A percentile compares a stretch with the other conserved stretches of the same genome.
phyloP scores from a whole-genome alignment of 2,329 filamentous ascomycete species.

The Purpureocillium takamizusanense region DNA sequence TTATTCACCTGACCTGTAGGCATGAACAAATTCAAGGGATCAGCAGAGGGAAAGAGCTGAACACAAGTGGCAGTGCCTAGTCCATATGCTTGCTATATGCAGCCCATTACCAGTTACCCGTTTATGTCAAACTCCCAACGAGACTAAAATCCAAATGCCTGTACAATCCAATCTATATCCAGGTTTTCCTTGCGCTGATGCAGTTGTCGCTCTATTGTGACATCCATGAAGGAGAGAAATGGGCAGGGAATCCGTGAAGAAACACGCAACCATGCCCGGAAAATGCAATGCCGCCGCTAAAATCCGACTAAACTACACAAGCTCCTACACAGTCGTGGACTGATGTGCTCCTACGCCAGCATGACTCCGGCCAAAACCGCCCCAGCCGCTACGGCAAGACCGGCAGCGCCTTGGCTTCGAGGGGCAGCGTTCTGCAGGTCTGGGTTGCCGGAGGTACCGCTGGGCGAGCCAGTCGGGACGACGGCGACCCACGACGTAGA shows the following conservation, averaged over 20 bases:
- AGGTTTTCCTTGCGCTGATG: too few species aligned
- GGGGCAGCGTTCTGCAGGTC: constrained; percentile 28
- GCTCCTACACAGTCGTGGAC: neutral
- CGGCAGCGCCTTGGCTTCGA: constrained; percentile 11
- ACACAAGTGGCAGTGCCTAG: too few species aligned
- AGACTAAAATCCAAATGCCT: constrained; percentile 2
- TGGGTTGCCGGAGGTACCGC: constrained; percentile 16
- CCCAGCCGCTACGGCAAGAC: constrained; percentile 16
- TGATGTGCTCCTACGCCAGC: constrained; percentile 12
- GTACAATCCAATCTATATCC: constrained; percentile 1
- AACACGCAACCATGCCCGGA: neutral
- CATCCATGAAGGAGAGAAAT: too few species aligned
- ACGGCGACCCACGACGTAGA: constrained; percentile 40
- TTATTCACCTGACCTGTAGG: too few species aligned
- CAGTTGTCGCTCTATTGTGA: too few species aligned
- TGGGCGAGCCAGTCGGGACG: constrained; percentile 22
- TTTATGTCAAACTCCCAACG: neutral
- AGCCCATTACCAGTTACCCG: constrained; percentile 3
- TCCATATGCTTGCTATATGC: constrained; percentile 1
- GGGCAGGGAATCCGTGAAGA: too few species aligned
- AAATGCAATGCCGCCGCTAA: constrained; percentile 1
- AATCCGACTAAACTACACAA: neutral
- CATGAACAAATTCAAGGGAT: too few species aligned
- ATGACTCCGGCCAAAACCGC: constrained; percentile 18
- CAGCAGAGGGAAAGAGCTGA: too few species aligned